Conservation (phyloP, 768 basidiomycete genomes). For the Albatrellus ellisii region DNA sequence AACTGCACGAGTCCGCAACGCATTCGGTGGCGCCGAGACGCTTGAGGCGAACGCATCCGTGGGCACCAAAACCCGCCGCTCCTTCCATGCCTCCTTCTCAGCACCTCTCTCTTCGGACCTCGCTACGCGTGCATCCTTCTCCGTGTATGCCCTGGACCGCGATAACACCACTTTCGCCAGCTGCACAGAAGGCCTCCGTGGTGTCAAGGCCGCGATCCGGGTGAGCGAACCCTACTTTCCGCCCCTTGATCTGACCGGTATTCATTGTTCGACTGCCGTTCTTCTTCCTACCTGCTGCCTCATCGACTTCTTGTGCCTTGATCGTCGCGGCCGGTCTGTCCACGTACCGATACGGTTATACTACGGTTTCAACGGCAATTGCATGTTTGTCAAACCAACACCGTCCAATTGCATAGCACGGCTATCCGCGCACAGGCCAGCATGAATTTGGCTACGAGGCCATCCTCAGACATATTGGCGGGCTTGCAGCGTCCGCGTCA, state of each 20-base stretch:
- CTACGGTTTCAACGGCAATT: too few relatives aligned
- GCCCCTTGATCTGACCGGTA: too few relatives aligned
- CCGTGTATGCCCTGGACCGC: slow-evolving; percentile 59
- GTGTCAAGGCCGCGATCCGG: slow-evolving; percentile 55
- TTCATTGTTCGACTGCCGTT: too few relatives aligned
- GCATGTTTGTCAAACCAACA: too few relatives aligned
- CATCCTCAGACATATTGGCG: slow-evolving; percentile 61
- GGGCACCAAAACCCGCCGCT: slow-evolving; percentile 78
- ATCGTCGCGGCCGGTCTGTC: too few relatives aligned
- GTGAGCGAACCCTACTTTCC: too few relatives aligned
- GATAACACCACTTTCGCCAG: slow-evolving; percentile 76
- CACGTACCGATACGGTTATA: too few relatives aligned
- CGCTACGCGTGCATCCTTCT: slow-evolving; percentile 54
- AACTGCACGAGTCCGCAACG: slow-evolving; percentile 72
- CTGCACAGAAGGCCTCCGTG: slow-evolving; percentile 49
- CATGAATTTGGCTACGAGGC: slow-evolving; percentile 85
- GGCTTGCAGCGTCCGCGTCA: slow-evolving; percentile 63
- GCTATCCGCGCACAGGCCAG: slow-evolving; percentile 20
- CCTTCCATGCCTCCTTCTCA: slow-evolving; percentile 60
- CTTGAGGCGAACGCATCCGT: slow-evolving; percentile 72
- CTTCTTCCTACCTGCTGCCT: too few relatives aligned
- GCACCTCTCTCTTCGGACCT: slow-evolving; percentile 52
- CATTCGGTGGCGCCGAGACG: slow-evolving; percentile 84
- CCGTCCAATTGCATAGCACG: slow-evolving; percentile 4
- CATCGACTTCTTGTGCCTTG: slow-evolving; percentile 5